These are phyloP conservation scores for Aspergillus eucalypticola DNA, from an alignment of 2,329 filamentous ascomycete genomes.

Conservation along the genomic window DNA sequence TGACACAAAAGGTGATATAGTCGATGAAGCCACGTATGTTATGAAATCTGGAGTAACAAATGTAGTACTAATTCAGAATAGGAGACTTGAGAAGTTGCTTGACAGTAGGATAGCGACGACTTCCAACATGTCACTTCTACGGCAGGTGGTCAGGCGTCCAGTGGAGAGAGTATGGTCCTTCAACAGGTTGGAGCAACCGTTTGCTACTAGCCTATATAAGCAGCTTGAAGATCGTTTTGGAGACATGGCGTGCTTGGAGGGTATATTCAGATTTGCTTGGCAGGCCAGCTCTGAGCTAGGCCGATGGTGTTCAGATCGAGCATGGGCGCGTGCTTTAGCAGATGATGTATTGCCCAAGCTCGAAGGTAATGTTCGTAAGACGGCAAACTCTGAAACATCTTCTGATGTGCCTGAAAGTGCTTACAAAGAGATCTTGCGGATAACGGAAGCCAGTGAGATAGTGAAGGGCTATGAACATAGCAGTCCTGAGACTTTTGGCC, in stretches of 20 bases:
- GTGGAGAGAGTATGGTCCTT: conserved; percentile 60
- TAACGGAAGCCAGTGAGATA: conserved; percentile 60
- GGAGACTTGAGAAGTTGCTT: conserved; percentile 72
- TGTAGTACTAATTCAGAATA: conserved; percentile 21
- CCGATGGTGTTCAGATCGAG: conserved; percentile 78
- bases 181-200: conserved; percentile 54
- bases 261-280: conserved; percentile 61
- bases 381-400: conserved; percentile 1
- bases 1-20: conserved; percentile 75
- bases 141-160: conserved; percentile 60
- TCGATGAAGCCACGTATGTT: conserved; percentile 61
- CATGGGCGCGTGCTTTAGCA: conserved; percentile 71
- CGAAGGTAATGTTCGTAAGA: conserved; percentile 49
- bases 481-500: conserved; percentile 36
- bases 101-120: conserved; percentile 82
- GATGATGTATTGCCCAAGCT: conserved; percentile 64
- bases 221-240: conserved; percentile 56
- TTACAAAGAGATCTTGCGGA: conserved; percentile 55
- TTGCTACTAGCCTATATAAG: conserved; percentile 66
- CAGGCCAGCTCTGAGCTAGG: conserved; percentile 69
- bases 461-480: conserved; percentile 56
- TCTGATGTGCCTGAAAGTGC: conserved; percentile 37
- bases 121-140: conserved; percentile 59
- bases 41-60: background rate
- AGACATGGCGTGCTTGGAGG: conserved; percentile 55